Conservation (phyloP, 305 asterid species). For the Solanum hybrid region DNA sequence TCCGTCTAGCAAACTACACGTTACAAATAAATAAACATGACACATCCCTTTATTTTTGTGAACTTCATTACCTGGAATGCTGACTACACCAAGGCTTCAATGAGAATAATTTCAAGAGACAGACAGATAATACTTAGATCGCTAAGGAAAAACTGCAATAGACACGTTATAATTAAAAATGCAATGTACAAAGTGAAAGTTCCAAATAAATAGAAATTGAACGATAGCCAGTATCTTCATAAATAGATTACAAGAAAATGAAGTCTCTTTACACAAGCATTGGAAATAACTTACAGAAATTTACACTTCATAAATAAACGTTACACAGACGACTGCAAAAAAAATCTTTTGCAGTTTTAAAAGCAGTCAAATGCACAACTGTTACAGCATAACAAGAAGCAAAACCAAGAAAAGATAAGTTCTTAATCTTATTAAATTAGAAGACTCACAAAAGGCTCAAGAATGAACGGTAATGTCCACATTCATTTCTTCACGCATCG, state of each 20-base stretch:
- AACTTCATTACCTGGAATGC: neutral
- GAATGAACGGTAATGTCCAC: constrained; percentile 40
- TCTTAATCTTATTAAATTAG: constrained; percentile 16
- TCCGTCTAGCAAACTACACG: neutral
- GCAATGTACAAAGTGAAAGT: neutral
- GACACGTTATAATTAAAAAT: neutral
- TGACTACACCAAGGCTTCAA: neutral
- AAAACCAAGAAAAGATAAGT: constrained; percentile 4
- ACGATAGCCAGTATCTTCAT: neutral
- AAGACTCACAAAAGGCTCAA: constrained; percentile 37
- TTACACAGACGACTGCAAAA: constrained; percentile 7
- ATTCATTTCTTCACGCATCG: constrained; percentile 30
- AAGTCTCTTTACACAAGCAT: constrained; percentile 1
- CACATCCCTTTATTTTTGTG: neutral
- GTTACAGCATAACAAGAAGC: neutral
- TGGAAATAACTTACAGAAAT: constrained; percentile 12
- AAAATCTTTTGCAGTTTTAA: neutral
- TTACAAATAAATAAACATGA: neutral
- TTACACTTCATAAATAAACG: constrained; percentile 9
- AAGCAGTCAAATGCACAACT: neutral
- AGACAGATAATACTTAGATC: neutral
- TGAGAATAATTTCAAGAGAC: neutral
- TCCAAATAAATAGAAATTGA: neutral
- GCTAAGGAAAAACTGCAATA: neutral
- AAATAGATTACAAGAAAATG: neutral